A percentile compares a stretch with the other conserved stretches of the same genome.
These are phyloP conservation scores for Apiospora aurea DNA, from an alignment of 2,329 filamentous ascomycete genomes.

Conservation along the genomic window DNA sequence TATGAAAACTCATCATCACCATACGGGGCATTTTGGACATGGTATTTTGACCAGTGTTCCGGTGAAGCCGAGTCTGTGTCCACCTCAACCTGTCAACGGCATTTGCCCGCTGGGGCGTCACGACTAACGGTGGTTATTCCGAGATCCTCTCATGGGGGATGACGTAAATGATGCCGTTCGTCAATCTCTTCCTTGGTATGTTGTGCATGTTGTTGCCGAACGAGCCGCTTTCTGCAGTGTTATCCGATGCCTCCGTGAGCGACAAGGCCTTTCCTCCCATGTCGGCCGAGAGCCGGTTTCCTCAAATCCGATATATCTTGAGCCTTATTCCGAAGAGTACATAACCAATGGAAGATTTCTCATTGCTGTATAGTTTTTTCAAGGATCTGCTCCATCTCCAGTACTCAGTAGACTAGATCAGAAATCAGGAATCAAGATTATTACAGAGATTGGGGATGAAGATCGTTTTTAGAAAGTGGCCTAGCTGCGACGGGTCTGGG, in stretches of 20 bases:
- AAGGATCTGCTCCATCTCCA: not conserved
- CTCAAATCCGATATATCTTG: not conserved
- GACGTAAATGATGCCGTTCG: not conserved
- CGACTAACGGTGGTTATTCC: not conserved
- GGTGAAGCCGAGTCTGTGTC: not conserved
- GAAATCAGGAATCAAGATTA: not conserved
- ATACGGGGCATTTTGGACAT: too few relatives aligned
- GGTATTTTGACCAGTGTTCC: not conserved
- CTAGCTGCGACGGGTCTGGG: not conserved
- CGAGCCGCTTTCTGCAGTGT: not conserved
- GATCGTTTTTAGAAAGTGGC: not conserved
- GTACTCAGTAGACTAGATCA: not conserved
- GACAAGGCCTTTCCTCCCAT: not conserved
- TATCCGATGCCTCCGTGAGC: not conserved
- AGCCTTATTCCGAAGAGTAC: not conserved
- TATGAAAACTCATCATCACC: not conserved
- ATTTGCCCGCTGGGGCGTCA: not conserved
- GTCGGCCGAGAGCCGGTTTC: not conserved
- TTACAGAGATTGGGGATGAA: not conserved
- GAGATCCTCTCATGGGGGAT: not conserved
- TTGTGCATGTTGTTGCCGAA: not conserved
- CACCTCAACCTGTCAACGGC: not conserved
- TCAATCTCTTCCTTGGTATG: not conserved
- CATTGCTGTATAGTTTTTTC: not conserved
- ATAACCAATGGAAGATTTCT: too few relatives aligned